These are phyloP conservation scores for Metschnikowia amazonensis DNA, from an alignment of 805 yeast species.

Conservation along the genomic window DNA sequence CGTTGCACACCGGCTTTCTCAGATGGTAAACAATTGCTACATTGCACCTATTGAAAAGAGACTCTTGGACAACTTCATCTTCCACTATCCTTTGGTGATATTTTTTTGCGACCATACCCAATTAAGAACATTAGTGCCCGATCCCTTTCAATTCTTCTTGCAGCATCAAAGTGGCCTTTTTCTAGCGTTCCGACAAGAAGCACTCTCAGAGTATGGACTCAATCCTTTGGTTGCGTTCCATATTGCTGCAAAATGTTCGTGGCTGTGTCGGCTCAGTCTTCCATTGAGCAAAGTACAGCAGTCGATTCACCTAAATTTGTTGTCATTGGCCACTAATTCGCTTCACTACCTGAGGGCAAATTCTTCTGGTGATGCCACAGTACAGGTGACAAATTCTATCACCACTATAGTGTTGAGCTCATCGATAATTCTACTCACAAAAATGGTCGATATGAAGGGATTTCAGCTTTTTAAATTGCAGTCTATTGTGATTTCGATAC, in stretches of 20 bases:
- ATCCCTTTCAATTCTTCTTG: slow-evolving; percentile 14
- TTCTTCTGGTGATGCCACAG: neutral
- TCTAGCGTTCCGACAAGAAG: slow-evolving; percentile 7
- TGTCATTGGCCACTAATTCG: slow-evolving; percentile 8
- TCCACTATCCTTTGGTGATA: slow-evolving; percentile 16
- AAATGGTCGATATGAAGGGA: slow-evolving; percentile 8
- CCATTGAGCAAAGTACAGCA: slow-evolving; percentile 6
- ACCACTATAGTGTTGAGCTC: slow-evolving; percentile 13
- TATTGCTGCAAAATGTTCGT: slow-evolving; percentile 18
- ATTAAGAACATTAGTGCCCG: slow-evolving; percentile 11
- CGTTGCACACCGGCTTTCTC: slow-evolving; percentile 2
- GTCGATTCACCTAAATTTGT: slow-evolving; percentile 5
- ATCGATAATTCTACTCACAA: slow-evolving; percentile 10
- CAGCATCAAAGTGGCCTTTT: slow-evolving; percentile 6
- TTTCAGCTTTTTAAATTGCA: slow-evolving; percentile 4
- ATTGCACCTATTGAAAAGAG: slow-evolving; percentile 9
- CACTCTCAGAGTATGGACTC: slow-evolving; percentile 6
- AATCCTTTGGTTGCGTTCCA: slow-evolving; percentile 16
- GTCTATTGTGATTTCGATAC: slow-evolving; percentile 6
- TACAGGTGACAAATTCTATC: slow-evolving; percentile 10
- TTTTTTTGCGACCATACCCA: slow-evolving; percentile 14
- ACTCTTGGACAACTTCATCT: slow-evolving; percentile 16
- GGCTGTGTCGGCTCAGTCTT: slow-evolving; percentile 18
- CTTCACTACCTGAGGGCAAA: slow-evolving; percentile 4
- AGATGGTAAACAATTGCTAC: neutral